Evolutionary conservation across 1,284 basidiomycete species (phyloP), one percentile per base, ranked within the genome.

Genomic region (Ustilago esculenta): DNA sequence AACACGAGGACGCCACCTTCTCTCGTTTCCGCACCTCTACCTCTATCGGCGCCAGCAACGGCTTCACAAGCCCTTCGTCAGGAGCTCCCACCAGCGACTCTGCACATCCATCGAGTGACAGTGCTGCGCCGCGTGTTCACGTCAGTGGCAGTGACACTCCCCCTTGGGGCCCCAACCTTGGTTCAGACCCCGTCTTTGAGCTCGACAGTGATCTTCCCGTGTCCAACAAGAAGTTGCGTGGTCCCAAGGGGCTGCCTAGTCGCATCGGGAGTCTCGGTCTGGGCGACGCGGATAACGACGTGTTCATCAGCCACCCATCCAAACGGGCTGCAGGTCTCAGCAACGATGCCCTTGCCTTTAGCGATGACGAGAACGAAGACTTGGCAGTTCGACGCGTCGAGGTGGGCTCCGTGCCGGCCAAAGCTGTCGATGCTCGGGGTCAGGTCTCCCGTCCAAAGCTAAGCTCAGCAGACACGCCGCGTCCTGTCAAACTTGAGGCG

Each of bases 71-170:
- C 43, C 66, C 66, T 10, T 66, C 71, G 4, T 60, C 61, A 2
- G 61, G 67, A 25, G 54, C 71, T 20, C 45, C 57, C 17, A 66
- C 66, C 24, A 65, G 61, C 58, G 61, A 68, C 35, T 72, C 63
- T 10, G 60, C 56, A 27, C 53, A 65, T 11, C 63, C 68, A 4
- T 66, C 68, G 21, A 72, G 63, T 41, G 68, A 72, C 40, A 60
- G 58, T 33, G 47, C 41, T 11, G 50, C 48, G 23, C 60, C 66
- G 2, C 37, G 53, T 2, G 76, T 79, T 3, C 77, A 77, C 51
- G 57, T 80, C 42, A 55, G 68, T 18, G 75, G 76, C 21, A 73
- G 72, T 55, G 77, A 80, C 45, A 72, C 75, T 21, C 72, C 75
- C n/a, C 75, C 75, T 4, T 77, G 73, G 73, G 65, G 68, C 25